Evolutionary conservation across 2,329 filamentous ascomycete genomes (phyloP), one percentile per base, ranked within the genome.

Genomic region (Neofusicoccum ribis): DNA sequence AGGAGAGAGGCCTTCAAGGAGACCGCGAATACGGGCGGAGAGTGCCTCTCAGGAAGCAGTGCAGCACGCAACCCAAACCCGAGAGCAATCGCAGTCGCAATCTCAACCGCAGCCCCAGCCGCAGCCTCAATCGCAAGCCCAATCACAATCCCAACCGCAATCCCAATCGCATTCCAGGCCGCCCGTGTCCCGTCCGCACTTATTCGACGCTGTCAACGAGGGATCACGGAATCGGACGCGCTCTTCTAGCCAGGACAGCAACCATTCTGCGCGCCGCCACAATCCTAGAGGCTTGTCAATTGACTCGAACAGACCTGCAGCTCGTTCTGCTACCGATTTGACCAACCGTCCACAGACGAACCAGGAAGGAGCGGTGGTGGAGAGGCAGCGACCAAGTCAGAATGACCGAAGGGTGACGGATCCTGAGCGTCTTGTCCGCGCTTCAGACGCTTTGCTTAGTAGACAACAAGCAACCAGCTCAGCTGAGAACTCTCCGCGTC

Each of bases 291-390:
- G 58, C 69, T 47, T 67, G 71, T 63, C 61, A 11, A 63, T 54
- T 43, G 61, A 72, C 74, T 14, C 64, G 63, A 11, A 43, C 39
- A 71, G 82, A 60, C 83, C 84, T 47, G 84, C 86, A 12, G 81
- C 85, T 23, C 84, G 85, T 23, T 91, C 90, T 17, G 85, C 88
- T 52, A 90, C 86, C 1, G 90, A 93, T 71, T 78, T 92, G 1
- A 76, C 76, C 17, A 72, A 77, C 17, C 69, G 74, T 9, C 74
- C 76, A 8, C 68, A 71, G 27, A 73, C 73, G 3, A 72, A 73
- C 6, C 68, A 71, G n/a, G 64, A 66, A 36, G 56, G 20, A 47
- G 61, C 39, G 17, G 44, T 27, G 17, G 68, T 37, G 61, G 71
- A 67, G 67, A 67, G 75, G 47, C 72, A 73, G 56, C 71, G 78